A percentile compares a stretch with the other conserved stretches of the same genome.
Conservation (phyloP, 2,329 filamentous ascomycete genomes). For the Dothistroma septosporum region DNA sequence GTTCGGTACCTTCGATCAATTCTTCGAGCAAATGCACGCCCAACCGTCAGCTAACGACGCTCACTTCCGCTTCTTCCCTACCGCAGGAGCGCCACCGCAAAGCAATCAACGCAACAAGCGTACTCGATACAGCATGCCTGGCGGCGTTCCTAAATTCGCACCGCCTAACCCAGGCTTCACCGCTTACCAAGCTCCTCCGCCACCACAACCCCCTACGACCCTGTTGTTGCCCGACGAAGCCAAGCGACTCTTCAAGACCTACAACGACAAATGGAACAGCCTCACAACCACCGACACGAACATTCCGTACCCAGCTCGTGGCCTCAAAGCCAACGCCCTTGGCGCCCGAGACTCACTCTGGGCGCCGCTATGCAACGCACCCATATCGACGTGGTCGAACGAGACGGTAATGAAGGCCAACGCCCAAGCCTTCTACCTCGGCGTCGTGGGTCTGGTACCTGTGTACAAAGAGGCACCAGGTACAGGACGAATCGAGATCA, state of each 20-base stretch:
- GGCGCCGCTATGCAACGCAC: constrained; percentile 22
- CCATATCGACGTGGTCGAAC: constrained; percentile 29
- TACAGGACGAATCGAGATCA: constrained; percentile 24
- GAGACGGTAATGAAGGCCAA: constrained; percentile 33
- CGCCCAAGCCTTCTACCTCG: constrained; percentile 32
- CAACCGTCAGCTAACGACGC: constrained; percentile 8
- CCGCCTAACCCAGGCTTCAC: constrained; percentile 8
- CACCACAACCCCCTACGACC: constrained; percentile 22
- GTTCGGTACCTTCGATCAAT: constrained; percentile 16
- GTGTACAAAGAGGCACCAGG: constrained; percentile 23
- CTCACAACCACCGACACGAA: constrained; percentile 25
- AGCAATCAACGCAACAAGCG: constrained; percentile 14
- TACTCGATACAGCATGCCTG: constrained; percentile 15
- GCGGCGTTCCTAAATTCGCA: constrained; percentile 7
- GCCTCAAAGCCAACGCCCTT: constrained; percentile 26
- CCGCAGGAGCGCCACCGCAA: constrained; percentile 13
- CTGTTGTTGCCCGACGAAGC: constrained; percentile 28
- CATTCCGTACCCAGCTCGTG: constrained; percentile 32
- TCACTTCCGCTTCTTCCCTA: constrained; percentile 22
- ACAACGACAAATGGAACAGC: constrained; percentile 29
- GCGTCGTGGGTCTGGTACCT: constrained; percentile 25
- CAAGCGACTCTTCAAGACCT: constrained; percentile 25
- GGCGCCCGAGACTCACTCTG: constrained; percentile 25
- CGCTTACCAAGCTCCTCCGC: constrained; percentile 13
- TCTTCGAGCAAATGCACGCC: constrained; percentile 12